Evolutionary conservation across 2,329 filamentous ascomycete genomes (phyloP).

Genomic region (Colletotrichum tropicicola): DNA sequence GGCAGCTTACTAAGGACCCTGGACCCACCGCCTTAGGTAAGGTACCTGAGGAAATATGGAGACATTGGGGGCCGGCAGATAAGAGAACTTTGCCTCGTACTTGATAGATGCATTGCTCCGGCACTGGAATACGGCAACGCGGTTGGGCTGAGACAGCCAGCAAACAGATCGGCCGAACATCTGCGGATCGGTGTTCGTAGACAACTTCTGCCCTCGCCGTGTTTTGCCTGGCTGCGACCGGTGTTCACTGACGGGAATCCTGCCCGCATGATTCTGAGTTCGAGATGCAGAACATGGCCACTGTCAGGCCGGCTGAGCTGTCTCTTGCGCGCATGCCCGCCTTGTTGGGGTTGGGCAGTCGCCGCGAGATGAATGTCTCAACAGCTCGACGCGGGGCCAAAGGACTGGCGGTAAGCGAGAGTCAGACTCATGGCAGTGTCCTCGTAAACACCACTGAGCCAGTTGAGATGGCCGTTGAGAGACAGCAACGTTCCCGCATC

Average conservation of each 20-base stretch:
- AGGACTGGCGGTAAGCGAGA: background rate
- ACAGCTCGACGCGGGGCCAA: background rate
- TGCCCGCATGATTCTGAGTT: background rate
- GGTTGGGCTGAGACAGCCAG: background rate
- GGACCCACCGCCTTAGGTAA: no score
- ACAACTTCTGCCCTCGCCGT: background rate
- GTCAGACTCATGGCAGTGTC: background rate
- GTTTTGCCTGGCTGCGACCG: background rate
- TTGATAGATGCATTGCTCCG: background rate
- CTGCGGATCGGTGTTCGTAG: background rate
- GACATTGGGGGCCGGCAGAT: background rate
- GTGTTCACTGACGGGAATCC: background rate
- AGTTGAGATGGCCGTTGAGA: constrained; percentile 5
- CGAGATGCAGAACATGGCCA: background rate
- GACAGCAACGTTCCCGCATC: constrained; percentile 2
- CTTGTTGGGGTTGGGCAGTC: constrained; percentile 22
- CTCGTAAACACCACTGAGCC: background rate
- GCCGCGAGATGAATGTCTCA: constrained; percentile 23
- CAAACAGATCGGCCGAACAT: background rate
- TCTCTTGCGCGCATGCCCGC: constrained; percentile 3
- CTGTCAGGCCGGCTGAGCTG: background rate
- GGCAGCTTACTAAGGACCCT: background rate
- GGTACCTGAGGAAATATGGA: no score
- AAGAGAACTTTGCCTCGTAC: constrained; percentile 5
- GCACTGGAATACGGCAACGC: background rate